Percentiles rank a stretch among this genome's conserved stretches.
Evolutionary conservation across 2,329 filamentous ascomycete species (phyloP).

Genomic region (Colletotrichum sp.): DNA sequence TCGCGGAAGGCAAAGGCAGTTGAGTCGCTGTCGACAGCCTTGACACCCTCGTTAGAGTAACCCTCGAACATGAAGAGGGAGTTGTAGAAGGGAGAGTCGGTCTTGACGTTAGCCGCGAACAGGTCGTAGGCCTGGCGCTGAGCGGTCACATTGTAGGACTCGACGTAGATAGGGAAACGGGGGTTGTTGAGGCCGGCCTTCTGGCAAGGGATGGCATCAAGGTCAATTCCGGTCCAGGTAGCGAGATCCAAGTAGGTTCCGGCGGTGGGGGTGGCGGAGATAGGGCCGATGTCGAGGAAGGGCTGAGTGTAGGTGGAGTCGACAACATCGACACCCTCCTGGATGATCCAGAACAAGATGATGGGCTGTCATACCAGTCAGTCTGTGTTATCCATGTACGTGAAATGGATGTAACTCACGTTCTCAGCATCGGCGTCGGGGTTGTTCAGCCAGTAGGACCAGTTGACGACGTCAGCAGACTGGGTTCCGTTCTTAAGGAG

Average conservation of each 20-base stretch:
- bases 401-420: conserved; percentile 27
- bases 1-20: conserved; percentile 51
- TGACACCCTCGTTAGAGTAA: conserved; percentile 52
- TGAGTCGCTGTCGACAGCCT: conserved; percentile 34
- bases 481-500: conserved; percentile 47
- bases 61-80: conserved; percentile 62
- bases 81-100: conserved; percentile 24
- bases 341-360: conserved; percentile 45
- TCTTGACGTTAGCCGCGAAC: conserved; percentile 32
- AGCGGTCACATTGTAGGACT: conserved; percentile 38
- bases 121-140: conserved; percentile 33
- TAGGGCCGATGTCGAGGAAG: conserved; percentile 45
- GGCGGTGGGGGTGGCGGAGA: conserved; percentile 31
- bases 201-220: conserved; percentile 42
- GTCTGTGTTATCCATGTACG: background rate
- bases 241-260: conserved; percentile 52
- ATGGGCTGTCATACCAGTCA: conserved; percentile 33
- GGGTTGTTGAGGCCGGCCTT: conserved; percentile 43
- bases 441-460: conserved; percentile 51
- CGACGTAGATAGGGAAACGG: conserved; percentile 48
- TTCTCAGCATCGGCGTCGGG: conserved; percentile 44
- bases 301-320: conserved; percentile 44
- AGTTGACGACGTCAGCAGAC: conserved; percentile 51
- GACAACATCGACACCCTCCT: conserved; percentile 47
- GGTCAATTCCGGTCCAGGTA: conserved; percentile 44